Evolutionary conservation across 768 basidiomycete genomes (phyloP).

Genomic region (Leccinum uliginosum): DNA sequence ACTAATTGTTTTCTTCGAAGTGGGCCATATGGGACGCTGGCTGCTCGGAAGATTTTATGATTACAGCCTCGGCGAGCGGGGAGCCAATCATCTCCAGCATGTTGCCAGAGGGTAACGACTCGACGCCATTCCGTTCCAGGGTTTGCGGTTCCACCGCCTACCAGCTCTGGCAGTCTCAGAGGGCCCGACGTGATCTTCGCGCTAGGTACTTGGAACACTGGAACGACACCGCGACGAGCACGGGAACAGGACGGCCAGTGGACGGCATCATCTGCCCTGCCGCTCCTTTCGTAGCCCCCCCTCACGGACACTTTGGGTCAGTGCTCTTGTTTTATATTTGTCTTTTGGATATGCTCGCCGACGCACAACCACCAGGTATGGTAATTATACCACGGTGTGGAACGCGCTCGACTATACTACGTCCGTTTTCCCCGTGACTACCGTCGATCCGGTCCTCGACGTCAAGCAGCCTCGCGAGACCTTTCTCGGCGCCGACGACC

Average conservation of each 20-base stretch:
- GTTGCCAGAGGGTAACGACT: slow-evolving; percentile 29
- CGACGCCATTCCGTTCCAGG: slow-evolving; percentile 21
- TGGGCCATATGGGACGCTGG: slow-evolving; percentile 43
- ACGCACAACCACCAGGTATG: slow-evolving; percentile 31
- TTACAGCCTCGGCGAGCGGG: slow-evolving; percentile 36
- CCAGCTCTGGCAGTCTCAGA: slow-evolving; percentile 66
- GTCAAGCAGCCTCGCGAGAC: slow-evolving; percentile 37
- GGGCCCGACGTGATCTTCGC: slow-evolving; percentile 41
- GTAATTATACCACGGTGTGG: slow-evolving; percentile 58
- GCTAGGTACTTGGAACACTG: slow-evolving; percentile 59
- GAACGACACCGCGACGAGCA: slow-evolving; percentile 46
- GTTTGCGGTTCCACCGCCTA: slow-evolving; percentile 43
- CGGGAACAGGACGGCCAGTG: slow-evolving; percentile 67
- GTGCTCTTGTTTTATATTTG: slow-evolving; percentile 10
- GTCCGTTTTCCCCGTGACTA: slow-evolving; percentile 59
- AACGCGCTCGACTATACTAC: slow-evolving; percentile 66
- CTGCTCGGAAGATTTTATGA: slow-evolving; percentile 42
- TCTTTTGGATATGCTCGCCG: background rate
- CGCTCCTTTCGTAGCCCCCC: slow-evolving; percentile 56
- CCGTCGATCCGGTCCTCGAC: slow-evolving; percentile 54
- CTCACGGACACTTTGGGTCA: slow-evolving; percentile 57
- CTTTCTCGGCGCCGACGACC: slow-evolving; percentile 50
- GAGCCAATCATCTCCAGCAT: slow-evolving; percentile 53
- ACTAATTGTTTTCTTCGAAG: slow-evolving; percentile 23
- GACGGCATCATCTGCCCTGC: slow-evolving; percentile 71